Evolutionary conservation across 2,329 filamentous ascomycete species (phyloP).

Genomic region (Hypoxylon rubiginosum): DNA sequence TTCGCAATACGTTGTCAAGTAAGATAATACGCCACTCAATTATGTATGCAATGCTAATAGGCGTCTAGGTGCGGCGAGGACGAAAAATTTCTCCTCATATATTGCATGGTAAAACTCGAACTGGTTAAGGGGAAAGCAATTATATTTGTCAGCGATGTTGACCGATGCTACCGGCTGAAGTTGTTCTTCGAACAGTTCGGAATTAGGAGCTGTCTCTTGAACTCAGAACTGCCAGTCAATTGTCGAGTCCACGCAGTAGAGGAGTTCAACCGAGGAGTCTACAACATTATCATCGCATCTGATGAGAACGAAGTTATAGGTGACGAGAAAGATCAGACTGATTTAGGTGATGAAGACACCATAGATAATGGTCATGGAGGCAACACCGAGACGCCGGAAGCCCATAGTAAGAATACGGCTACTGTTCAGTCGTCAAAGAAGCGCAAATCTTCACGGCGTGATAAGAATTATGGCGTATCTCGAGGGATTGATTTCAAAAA

Average conservation of each 20-base stretch:
- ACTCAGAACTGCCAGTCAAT: slow-evolving; percentile 94
- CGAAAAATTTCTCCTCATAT: slow-evolving; percentile 93
- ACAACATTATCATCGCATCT: slow-evolving; percentile 97
- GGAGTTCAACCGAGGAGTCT: slow-evolving; percentile 96
- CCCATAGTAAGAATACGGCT: slow-evolving; percentile 48
- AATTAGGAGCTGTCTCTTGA: slow-evolving; percentile 91
- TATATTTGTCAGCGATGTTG: slow-evolving; percentile 73
- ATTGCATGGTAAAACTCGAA: slow-evolving; percentile 95
- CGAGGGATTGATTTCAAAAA: slow-evolving; percentile 97
- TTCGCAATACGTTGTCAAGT: slow-evolving; percentile 89
- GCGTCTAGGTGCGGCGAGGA: slow-evolving; percentile 84
- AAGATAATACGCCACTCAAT: slow-evolving; percentile 46
- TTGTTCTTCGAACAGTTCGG: slow-evolving; percentile 97
- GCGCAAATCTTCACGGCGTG: slow-evolving; percentile 73
- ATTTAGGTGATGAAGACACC: slow-evolving; percentile 52
- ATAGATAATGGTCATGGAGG: slow-evolving; percentile 59
- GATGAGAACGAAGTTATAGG: slow-evolving; percentile 91
- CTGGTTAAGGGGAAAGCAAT: slow-evolving; percentile 93
- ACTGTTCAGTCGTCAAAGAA: slow-evolving; percentile 67
- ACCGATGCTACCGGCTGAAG: slow-evolving; percentile 85
- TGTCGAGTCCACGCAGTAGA: slow-evolving; percentile 94
- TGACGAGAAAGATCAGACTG: slow-evolving; percentile 63
- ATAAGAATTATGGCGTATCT: slow-evolving; percentile 95
- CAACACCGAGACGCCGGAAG: slow-evolving; percentile 57
- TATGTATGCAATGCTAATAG: slow-evolving; percentile 1